A percentile compares a stretch with the other conserved stretches of the same genome.
phyloP scores from a whole-genome alignment of 345 rosid genomes.

The Euphorbia lathyris region DNA sequence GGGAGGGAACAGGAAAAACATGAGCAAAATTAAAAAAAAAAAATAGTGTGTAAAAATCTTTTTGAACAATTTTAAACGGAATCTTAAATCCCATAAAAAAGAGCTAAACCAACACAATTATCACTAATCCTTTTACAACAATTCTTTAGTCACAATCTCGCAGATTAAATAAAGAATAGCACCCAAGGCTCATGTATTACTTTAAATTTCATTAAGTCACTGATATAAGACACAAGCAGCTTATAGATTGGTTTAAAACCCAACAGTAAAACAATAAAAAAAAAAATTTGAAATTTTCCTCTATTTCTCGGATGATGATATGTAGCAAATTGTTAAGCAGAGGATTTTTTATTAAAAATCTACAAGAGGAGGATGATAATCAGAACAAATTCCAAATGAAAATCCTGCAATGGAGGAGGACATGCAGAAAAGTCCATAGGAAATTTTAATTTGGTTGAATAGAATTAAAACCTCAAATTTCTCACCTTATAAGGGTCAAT shows the following conservation, averaged over 20 bases:
- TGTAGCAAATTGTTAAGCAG: no score
- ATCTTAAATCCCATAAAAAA: neutral
- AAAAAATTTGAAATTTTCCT: no score
- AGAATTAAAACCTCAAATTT: neutral
- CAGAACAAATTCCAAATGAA: neutral
- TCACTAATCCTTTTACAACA: neutral
- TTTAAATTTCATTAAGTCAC: neutral
- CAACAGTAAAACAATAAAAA: no score
- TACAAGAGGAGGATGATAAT: neutral
- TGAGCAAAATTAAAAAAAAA: neutral
- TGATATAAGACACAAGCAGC: neutral
- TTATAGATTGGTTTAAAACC: neutral
- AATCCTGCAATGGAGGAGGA: neutral
- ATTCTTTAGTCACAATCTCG: neutral
- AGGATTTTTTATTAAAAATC: no score
- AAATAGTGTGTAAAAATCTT: no score
- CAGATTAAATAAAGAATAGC: neutral
- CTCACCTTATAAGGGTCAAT: constrained; percentile 79
- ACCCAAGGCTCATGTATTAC: neutral
- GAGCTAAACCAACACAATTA: neutral
- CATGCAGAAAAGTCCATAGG: neutral
- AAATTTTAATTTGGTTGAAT: no score
- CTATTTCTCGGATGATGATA: no score
- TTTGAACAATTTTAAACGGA: neutral
- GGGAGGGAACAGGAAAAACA: constrained; percentile 7